Base-by-base conservation (phyloP, 495 filamentous ascomycete species). In the Podospora bellae-mahoneyi region DNA sequence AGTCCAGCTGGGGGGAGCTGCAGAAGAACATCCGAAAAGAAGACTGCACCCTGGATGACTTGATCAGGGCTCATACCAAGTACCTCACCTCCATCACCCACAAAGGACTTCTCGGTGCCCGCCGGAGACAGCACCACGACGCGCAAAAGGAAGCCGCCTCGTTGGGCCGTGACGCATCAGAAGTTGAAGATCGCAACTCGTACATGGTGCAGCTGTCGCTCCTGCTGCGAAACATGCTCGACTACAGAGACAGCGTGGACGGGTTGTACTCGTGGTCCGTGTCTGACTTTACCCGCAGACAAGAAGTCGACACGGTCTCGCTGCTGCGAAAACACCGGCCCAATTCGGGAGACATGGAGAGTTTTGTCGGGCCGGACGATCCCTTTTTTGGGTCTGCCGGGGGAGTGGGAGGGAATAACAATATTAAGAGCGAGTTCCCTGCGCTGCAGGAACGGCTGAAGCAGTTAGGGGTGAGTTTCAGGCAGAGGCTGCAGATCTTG, bases 11-110 rank as follows among this genome's bases (percentile, higher is more conserved):
- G 96, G 88, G 91, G 68, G 88, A 92, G 70, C 84, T 99, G 7
- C 90, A 97, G 71, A 84, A 86, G 3, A 90, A 90, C 53, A 88
- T 97, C 64, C 85, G 83, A 60, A 93, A 91, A 75, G 91, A 92
- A 18, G 90, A 90, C 44, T 91, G 88, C 72, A 99, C 96, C 0
- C 86, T 99, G 18, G 96, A 98, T 80, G 95, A 98, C 76, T 84
- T 99, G 19, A 97, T 98, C 76, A 86, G 86, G 57, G 96, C 95
- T 13, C 96, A 99, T 77, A 91, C 88, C 30, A 88, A 86, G 65
- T 99, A 98, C 79, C 88, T 99, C 23, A 92, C 91, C 60, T 88
- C 89, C 54, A 97, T 99, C 78, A 99, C 96, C 3, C 92, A 95
- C 78, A 99, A 99, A 78, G 96, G 96, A 59, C 87, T 99, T 5